Evolutionary conservation across 1,284 basidiomycete species (phyloP).

Genomic region (Abortiporus biennis): DNA sequence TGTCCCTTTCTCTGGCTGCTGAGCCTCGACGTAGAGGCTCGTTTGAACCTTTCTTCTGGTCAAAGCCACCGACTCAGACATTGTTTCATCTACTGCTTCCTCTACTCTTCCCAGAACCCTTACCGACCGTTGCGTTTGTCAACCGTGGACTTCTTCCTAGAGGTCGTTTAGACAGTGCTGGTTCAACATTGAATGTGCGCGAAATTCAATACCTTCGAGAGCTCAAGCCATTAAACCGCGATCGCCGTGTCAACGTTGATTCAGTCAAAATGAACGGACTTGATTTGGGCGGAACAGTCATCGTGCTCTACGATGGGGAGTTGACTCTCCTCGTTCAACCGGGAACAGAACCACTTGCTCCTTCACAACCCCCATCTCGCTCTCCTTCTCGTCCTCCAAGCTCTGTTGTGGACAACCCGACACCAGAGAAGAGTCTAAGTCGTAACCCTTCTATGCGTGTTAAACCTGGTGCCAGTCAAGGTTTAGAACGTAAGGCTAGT

Average conservation of each 20-base stretch:
- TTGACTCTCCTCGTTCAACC: constrained; percentile 61
- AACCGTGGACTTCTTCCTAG: constrained; percentile 58
- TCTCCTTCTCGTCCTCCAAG: constrained; percentile 61
- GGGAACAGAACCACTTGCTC: constrained; percentile 27
- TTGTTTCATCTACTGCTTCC: constrained; percentile 53
- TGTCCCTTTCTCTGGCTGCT: constrained; percentile 68
- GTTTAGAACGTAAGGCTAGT: constrained; percentile 68
- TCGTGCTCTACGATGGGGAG: constrained; percentile 70
- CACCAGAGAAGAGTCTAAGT: constrained; percentile 36
- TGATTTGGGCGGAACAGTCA: constrained; percentile 59
- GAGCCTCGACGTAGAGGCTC: constrained; percentile 66
- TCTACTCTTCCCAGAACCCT: constrained; percentile 66
- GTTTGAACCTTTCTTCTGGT: constrained; percentile 74
- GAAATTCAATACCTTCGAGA: constrained; percentile 48
- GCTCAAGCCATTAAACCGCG: constrained; percentile 24
- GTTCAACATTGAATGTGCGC: constrained; percentile 38
- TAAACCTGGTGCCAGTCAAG: constrained; percentile 57
- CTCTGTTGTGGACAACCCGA: constrained; percentile 36
- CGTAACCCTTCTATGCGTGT: constrained; percentile 71
- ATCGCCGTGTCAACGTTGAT: constrained; percentile 15
- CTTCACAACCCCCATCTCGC: constrained; percentile 53
- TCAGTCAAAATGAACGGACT: constrained; percentile 21
- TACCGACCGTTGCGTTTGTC: constrained; percentile 61
- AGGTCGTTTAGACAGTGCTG: constrained; percentile 56
- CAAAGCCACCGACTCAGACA: constrained; percentile 32